These are phyloP conservation scores for Epichloe aotearoae DNA, from an alignment of 2,329 filamentous ascomycete genomes.

Conservation along the genomic window DNA sequence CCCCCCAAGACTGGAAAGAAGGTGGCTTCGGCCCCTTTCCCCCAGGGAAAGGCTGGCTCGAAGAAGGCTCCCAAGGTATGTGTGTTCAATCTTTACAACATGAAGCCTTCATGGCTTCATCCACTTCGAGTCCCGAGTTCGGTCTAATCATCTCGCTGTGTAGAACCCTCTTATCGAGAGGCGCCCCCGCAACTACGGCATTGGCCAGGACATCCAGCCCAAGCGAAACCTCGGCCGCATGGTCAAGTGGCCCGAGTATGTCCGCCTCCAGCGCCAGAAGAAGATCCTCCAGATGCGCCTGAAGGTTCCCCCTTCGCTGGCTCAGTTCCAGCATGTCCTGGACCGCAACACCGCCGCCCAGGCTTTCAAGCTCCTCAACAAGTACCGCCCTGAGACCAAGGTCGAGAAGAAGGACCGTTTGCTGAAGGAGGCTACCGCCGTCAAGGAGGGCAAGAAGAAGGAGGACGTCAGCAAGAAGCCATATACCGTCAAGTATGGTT, in stretches of 20 bases:
- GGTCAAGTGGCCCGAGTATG: conserved; percentile 99
- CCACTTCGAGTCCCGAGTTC: not conserved
- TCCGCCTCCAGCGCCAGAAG: conserved; percentile 86
- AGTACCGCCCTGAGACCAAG: conserved; percentile 99
- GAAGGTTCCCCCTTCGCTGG: conserved; percentile 94
- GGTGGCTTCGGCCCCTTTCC: conserved; percentile 92
- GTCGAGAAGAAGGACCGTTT: conserved; percentile 99
- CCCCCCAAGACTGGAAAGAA: conserved; percentile 98
- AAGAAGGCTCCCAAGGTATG: conserved; percentile 97
- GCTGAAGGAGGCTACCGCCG: conserved; percentile 91
- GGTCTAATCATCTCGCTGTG: not conserved
- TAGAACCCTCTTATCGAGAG: conserved; percentile 99
- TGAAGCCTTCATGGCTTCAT: not conserved
- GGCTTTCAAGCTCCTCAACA: conserved; percentile 98
- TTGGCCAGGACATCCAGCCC: conserved; percentile 98
- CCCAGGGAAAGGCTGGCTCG: conserved; percentile 74
- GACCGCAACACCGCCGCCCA: conserved; percentile 95
- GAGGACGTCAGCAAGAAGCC: conserved; percentile 99
- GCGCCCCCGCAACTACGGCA: conserved; percentile 89
- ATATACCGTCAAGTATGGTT: conserved; percentile 97
- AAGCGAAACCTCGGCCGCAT: conserved; percentile 91
- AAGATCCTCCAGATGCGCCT: conserved; percentile 97
- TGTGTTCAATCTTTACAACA: conserved; percentile 14
- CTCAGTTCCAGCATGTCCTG: conserved; percentile 95
- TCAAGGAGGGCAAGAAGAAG: conserved; percentile 99